Percentiles rank a stretch among this genome's conserved stretches.
Evolutionary conservation across 169 alveolate genomes (phyloP).

Genomic region (Plasmodium adleri): DNA sequence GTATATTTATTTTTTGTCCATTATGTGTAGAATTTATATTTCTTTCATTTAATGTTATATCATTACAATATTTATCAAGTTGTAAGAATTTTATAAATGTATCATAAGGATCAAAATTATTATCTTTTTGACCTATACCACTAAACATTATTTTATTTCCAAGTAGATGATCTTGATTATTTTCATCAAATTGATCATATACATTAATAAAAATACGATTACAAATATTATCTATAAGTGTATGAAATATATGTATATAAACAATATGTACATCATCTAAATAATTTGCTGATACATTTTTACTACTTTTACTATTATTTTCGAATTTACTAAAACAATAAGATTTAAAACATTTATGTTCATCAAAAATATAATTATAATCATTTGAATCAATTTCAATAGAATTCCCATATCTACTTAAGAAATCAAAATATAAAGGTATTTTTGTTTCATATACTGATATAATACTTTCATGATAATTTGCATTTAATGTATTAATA

Average conservation of each 20-base stretch:
- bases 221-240: slow-evolving; percentile 40
- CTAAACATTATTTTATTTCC: slow-evolving; percentile 65
- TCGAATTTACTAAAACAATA: slow-evolving; percentile 56
- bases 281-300: slow-evolving; percentile 37
- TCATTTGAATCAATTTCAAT: slow-evolving; percentile 62
- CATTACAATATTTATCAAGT: background rate
- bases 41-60: background rate
- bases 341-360: slow-evolving; percentile 58
- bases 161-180: slow-evolving; percentile 6
- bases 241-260: slow-evolving; percentile 55
- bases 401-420: slow-evolving; percentile 74
- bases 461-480: slow-evolving; percentile 74
- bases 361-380: slow-evolving; percentile 62
- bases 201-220: slow-evolving; percentile 60
- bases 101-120: slow-evolving; percentile 45
- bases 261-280: slow-evolving; percentile 61
- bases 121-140: slow-evolving; percentile 26
- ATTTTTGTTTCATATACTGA: slow-evolving; percentile 71
- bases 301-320: slow-evolving; percentile 13
- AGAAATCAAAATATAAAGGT: slow-evolving; percentile 63
- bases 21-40: background rate
- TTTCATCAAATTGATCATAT: slow-evolving; percentile 48
- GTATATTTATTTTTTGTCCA: background rate
- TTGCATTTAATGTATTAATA: slow-evolving; percentile 79
- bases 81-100: slow-evolving; percentile 21